A percentile compares a stretch with the other conserved stretches of the same genome.
These are phyloP conservation scores for Chaetomiaceae sp. DNA, from an alignment of 2,329 filamentous ascomycete genomes.

Conservation along the genomic window DNA sequence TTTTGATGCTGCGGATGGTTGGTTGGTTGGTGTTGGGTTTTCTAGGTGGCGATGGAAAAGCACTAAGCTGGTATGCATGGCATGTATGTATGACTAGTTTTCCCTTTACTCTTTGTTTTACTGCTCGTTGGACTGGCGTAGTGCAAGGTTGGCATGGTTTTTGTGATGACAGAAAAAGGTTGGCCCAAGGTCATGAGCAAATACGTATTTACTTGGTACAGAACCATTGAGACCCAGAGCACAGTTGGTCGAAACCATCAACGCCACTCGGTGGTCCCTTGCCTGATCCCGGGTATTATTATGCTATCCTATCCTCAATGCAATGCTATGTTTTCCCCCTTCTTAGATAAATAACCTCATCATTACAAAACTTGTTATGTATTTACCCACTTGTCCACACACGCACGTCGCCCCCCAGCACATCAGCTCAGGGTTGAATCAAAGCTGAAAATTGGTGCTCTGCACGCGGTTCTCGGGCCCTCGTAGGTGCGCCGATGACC, in stretches of 20 bases:
- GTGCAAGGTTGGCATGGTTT: not conserved
- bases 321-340: not conserved
- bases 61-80: not conserved
- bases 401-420: not conserved
- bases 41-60: slow-evolving; percentile 4
- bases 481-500: slow-evolving; percentile 82
- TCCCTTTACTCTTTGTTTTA: not conserved
- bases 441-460: slow-evolving; percentile 40
- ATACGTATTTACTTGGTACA: not conserved
- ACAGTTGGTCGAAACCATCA: not conserved
- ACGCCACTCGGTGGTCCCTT: not conserved
- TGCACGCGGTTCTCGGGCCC: slow-evolving; percentile 41
- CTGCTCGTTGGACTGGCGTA: not conserved
- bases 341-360: not conserved
- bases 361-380: not conserved
- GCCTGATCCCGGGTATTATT: slow-evolving; percentile 4
- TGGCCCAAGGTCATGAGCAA: not conserved
- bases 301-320: not conserved
- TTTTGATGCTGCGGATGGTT: not conserved
- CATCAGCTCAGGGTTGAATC: too few species aligned
- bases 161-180: not conserved
- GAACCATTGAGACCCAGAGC: not conserved
- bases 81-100: slow-evolving; percentile 6
- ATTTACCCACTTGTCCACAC: not conserved
- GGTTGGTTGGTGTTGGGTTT: not conserved